Evolutionary conservation across 257 asterid species (phyloP).

Genomic region (Jasminum sambac): DNA sequence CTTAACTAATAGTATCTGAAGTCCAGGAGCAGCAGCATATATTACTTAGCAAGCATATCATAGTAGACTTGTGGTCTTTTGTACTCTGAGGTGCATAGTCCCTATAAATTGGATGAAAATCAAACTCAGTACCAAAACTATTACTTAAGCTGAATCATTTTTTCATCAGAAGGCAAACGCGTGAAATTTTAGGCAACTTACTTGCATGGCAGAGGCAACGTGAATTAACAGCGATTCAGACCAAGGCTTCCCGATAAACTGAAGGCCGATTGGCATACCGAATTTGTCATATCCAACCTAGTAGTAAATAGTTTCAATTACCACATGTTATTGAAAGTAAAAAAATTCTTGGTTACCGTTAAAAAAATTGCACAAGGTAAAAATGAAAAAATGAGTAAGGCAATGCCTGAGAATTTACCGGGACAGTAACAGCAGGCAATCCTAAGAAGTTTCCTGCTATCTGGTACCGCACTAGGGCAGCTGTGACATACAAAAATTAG

Average conservation of each 20-base stretch:
- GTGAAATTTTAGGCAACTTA: conserved; percentile 37
- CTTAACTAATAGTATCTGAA: neutral
- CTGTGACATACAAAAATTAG: conserved; percentile 33
- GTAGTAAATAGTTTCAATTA: neutral
- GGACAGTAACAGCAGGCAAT: conserved; percentile 82
- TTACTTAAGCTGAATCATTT: neutral
- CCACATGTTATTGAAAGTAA: neutral
- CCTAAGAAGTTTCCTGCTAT: conserved; percentile 94
- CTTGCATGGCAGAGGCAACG: conserved; percentile 78
- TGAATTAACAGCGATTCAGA: conserved; percentile 73
- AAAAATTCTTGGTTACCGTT: neutral
- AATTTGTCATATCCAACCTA: conserved; percentile 79
- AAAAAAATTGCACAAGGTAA: no score
- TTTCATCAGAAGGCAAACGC: neutral
- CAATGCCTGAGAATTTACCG: conserved; percentile 46
- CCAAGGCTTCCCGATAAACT: conserved; percentile 93
- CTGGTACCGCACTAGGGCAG: conserved; percentile 82
- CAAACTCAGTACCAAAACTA: neutral
- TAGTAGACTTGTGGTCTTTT: conserved; percentile 75
- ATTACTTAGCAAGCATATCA: conserved; percentile 54
- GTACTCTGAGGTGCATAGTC: conserved; percentile 52
- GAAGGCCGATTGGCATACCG: conserved; percentile 89
- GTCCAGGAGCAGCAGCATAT: conserved; percentile 4
- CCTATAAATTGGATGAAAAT: conserved; percentile 43
- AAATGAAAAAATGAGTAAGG: neutral